A percentile compares a stretch with the other conserved stretches of the same genome.
Conservation (phyloP, 2,329 filamentous ascomycete genomes). For the Ophiosphaerella herpotricha region DNA sequence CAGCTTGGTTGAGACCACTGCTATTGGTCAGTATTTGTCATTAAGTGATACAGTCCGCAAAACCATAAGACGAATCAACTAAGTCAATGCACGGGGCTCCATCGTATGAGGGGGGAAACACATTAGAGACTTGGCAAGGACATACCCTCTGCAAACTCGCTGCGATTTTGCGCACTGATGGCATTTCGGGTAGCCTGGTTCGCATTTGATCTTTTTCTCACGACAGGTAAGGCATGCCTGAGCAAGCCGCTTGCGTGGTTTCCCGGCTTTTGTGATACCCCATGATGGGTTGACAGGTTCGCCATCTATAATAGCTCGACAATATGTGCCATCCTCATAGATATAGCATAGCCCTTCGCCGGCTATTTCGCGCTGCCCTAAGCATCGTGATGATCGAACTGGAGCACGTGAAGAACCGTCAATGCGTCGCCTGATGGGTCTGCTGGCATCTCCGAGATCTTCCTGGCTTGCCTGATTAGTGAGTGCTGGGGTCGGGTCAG, state of each 20-base stretch:
- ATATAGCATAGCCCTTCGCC: slow-evolving; percentile 84
- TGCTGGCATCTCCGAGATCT: slow-evolving; percentile 35
- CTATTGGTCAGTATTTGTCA: slow-evolving; percentile 40
- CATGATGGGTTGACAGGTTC: slow-evolving; percentile 87
- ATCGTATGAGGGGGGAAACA: slow-evolving; percentile 6
- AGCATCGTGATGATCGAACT: slow-evolving; percentile 39
- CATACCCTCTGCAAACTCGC: slow-evolving; percentile 73
- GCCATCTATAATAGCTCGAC: slow-evolving; percentile 82
- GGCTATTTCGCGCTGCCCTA: slow-evolving; percentile 62
- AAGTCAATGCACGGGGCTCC: slow-evolving; percentile 27
- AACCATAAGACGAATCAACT: slow-evolving; percentile 17
- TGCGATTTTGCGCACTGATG: slow-evolving; percentile 93
- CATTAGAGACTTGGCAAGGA: slow-evolving; percentile 8
- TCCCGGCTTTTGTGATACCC: slow-evolving; percentile 93
- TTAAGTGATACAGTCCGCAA: slow-evolving; percentile 21
- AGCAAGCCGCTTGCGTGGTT: slow-evolving; percentile 86
- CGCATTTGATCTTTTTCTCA: slow-evolving; percentile 98
- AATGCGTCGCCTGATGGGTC: slow-evolving; percentile 38
- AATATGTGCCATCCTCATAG: slow-evolving; percentile 83
- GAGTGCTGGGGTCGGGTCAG: slow-evolving; percentile 23
- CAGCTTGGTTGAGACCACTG: slow-evolving; percentile 37
- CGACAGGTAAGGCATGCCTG: slow-evolving; percentile 92
- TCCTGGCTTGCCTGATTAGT: slow-evolving; percentile 28
- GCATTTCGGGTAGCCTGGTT: slow-evolving; percentile 84
- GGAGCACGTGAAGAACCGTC: slow-evolving; percentile 41